Percentiles rank a stretch among this genome's conserved stretches.
Conservation (phyloP, 768 basidiomycete genomes). For the Serendipita indica region DNA sequence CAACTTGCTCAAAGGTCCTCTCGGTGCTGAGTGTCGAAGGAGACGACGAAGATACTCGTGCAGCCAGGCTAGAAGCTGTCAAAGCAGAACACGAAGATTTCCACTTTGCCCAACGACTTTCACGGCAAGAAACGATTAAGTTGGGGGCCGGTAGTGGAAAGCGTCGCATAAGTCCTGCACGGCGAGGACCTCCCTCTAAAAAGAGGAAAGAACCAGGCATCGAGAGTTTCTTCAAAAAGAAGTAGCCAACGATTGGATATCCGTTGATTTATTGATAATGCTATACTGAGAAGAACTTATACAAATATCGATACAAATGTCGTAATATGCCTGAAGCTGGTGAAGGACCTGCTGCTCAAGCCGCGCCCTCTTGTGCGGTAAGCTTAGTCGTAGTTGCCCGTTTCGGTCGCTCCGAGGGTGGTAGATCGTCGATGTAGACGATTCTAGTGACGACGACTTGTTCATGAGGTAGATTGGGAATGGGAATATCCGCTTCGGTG, state of each 20-base stretch:
- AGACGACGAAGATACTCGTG: conserved; percentile 18
- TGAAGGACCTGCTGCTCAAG: background rate
- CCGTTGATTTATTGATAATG: background rate
- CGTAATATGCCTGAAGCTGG: too few relatives aligned
- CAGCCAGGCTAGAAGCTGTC: conserved; percentile 15
- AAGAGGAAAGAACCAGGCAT: conserved; percentile 27
- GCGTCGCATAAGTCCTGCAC: conserved; percentile 12
- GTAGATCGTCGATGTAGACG: conserved; percentile 57
- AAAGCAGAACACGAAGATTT: conserved; percentile 69
- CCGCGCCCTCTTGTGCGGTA: background rate
- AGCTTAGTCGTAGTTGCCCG: conserved; percentile 35
- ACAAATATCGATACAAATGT: too few relatives aligned
- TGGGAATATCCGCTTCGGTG: conserved; percentile 38
- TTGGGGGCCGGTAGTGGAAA: conserved; percentile 12
- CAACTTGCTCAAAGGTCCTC: conserved; percentile 14
- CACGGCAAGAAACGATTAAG: conserved; percentile 27
- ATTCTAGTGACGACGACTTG: conserved; percentile 62
- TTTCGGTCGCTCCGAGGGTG: conserved; percentile 17
- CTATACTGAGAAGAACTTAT: too few relatives aligned
- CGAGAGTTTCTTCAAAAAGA: conserved; percentile 32
- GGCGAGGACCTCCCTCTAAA: conserved; percentile 15
- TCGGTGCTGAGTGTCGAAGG: conserved; percentile 18
- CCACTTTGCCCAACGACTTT: conserved; percentile 72
- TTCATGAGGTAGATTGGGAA: conserved; percentile 44
- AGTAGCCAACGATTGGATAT: conserved; percentile 12